Evolutionary conservation across 1,284 basidiomycete species (phyloP).

Genomic region (Cryptococcus sp.): DNA sequence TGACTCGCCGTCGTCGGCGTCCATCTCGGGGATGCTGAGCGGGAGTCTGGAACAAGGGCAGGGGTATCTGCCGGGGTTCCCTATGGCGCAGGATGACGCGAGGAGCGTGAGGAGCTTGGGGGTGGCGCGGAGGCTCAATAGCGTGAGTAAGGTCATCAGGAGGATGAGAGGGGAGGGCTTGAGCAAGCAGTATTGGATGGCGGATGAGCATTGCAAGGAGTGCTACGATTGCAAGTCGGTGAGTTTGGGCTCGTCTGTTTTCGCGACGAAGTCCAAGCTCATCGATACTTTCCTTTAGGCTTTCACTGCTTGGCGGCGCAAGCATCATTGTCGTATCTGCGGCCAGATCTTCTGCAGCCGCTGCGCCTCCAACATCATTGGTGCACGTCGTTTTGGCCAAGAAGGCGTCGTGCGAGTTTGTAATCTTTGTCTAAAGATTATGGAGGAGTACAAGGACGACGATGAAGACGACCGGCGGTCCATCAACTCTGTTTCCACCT

Average conservation of each 20-base stretch:
- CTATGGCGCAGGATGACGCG: constrained; percentile 46
- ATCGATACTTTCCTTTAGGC: constrained; percentile 58
- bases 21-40: constrained; percentile 42
- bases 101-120: constrained; percentile 41
- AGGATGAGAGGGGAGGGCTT: constrained; percentile 73
- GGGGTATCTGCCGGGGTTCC: constrained; percentile 47
- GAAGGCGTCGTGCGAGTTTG: constrained; percentile 90
- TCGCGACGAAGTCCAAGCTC: background rate
- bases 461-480: constrained; percentile 56
- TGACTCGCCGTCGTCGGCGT: constrained; percentile 45
- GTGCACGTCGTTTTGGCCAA: constrained; percentile 87
- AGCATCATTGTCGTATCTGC: constrained; percentile 92
- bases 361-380: constrained; percentile 96
- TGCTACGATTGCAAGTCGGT: constrained; percentile 78
- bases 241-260: constrained; percentile 6
- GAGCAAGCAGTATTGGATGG: constrained; percentile 85
- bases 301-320: constrained; percentile 87
- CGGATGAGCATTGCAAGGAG: constrained; percentile 91
- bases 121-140: constrained; percentile 64
- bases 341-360: constrained; percentile 88
- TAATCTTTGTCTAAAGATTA: constrained; percentile 88
- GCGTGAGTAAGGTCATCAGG: constrained; percentile 83
- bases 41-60: constrained; percentile 43
- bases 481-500: constrained; percentile 40
- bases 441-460: constrained; percentile 72